phyloP scores from a whole-genome alignment of 495 filamentous ascomycete species.

The Aspergillus bridgeri region DNA sequence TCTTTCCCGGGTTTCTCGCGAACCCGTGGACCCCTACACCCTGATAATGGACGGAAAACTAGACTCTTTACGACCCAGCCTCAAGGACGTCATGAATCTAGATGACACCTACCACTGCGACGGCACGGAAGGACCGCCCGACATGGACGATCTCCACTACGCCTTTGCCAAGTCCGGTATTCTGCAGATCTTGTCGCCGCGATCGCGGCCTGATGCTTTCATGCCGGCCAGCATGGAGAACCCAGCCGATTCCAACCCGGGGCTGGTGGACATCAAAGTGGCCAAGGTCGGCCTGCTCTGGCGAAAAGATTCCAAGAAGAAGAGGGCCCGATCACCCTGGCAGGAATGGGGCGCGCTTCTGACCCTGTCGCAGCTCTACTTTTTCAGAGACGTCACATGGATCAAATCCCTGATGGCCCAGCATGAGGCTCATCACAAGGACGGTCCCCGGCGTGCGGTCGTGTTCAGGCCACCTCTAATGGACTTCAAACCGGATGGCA shows the following conservation, averaged over 20 bases:
- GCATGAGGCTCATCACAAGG: constrained; percentile 70
- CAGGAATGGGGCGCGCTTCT: constrained; percentile 97
- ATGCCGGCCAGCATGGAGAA: constrained; percentile 83
- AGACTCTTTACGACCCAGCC: constrained; percentile 72
- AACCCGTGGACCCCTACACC: constrained; percentile 92
- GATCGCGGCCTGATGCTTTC: constrained; percentile 92
- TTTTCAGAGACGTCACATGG: constrained; percentile 91
- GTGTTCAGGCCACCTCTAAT: constrained; percentile 86
- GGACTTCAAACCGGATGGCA: constrained; percentile 85
- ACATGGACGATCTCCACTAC: constrained; percentile 74
- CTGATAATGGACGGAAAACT: constrained; percentile 87
- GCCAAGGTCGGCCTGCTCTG: constrained; percentile 94
- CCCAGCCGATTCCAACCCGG: constrained; percentile 82
- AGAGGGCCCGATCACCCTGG: constrained; percentile 93
- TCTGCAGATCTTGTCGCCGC: constrained; percentile 87
- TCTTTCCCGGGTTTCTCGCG: constrained; percentile 61
- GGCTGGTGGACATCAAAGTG: constrained; percentile 94
- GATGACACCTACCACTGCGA: constrained; percentile 90
- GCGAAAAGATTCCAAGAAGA: constrained; percentile 93
- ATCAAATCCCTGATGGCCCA: constrained; percentile 88
- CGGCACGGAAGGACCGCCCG: constrained; percentile 67
- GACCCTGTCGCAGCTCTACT: constrained; percentile 91
- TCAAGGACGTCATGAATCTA: constrained; percentile 87
- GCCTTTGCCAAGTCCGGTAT: constrained; percentile 88
- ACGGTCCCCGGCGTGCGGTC: constrained; percentile 52